Evolutionary conservation across 805 yeast genomes (phyloP).

Genomic region (Dipodascopsis uninucleata): DNA sequence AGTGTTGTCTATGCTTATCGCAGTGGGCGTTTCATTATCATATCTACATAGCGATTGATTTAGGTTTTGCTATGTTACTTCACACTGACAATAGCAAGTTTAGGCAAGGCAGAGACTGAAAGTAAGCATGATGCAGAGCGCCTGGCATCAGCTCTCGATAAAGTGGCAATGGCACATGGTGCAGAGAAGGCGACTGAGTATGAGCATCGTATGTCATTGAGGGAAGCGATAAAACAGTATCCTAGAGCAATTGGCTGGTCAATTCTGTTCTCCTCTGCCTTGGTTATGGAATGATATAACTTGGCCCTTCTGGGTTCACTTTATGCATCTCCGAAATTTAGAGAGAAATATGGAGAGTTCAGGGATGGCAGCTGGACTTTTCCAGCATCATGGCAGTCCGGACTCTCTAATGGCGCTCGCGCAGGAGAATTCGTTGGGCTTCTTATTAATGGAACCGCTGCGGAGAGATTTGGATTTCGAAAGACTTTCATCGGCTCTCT

Average conservation of each 20-base stretch:
- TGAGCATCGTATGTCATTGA: conserved; percentile 33
- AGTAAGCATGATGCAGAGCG: too few species aligned
- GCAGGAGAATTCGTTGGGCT: conserved; percentile 49
- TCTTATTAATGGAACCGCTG: conserved; percentile 43
- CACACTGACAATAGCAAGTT: too few species aligned
- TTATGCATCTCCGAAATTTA: conserved; percentile 36
- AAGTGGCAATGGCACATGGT: too few species aligned
- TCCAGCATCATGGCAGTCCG: conserved; percentile 33
- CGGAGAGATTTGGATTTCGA: conserved; percentile 48
- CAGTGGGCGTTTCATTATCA: not conserved
- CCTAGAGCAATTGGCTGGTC: conserved; percentile 49
- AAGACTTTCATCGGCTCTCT: conserved; percentile 41
- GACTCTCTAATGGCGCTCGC: conserved; percentile 33
- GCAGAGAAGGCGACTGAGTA: conserved; percentile 9
- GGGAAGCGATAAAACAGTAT: conserved; percentile 40
- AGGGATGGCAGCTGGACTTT: conserved; percentile 8
- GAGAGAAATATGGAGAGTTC: conserved; percentile 9
- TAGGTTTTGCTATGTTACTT: too few species aligned
- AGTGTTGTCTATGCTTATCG: too few species aligned
- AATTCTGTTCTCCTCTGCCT: conserved; percentile 41
- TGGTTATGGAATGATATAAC: conserved; percentile 51
- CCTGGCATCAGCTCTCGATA: too few species aligned
- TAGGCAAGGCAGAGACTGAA: too few species aligned
- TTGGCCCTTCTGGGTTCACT: conserved; percentile 41
- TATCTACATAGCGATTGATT: too few species aligned